phyloP scores from a whole-genome alignment of 2,329 filamentous ascomycete genomes.

The Pseudogymnoascus sp. region DNA sequence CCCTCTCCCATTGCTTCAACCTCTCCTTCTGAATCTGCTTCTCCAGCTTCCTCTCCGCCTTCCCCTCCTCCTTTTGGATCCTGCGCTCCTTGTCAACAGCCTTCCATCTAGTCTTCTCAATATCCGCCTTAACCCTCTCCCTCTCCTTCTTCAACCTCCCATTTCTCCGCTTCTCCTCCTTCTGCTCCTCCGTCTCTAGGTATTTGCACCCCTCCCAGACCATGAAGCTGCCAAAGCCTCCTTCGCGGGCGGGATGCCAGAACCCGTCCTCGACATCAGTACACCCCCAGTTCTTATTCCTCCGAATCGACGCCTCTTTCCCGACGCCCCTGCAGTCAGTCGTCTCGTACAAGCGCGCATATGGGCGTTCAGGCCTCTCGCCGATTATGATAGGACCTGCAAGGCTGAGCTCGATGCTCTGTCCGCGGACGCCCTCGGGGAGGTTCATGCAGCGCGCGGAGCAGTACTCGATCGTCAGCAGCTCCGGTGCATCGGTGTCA shows the following conservation, averaged over 20 bases:
- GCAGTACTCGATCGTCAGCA: not conserved
- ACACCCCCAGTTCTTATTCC: not conserved
- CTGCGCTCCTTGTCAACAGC: not conserved
- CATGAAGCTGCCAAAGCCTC: not conserved
- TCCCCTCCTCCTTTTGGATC: not conserved
- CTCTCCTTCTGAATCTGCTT: not conserved
- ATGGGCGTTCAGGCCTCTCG: not conserved
- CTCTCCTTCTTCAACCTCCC: not conserved
- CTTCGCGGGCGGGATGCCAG: not conserved
- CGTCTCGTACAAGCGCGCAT: not conserved
- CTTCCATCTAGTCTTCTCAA: not conserved
- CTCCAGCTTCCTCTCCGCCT: not conserved
- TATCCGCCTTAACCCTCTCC: not conserved
- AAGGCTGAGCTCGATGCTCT: not conserved
- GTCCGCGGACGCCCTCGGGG: not conserved
- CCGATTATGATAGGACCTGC: not conserved
- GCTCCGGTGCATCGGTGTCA: not conserved
- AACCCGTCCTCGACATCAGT: not conserved
- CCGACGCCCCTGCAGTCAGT: not conserved
- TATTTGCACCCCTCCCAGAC: not conserved
- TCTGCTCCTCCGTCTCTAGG: not conserved
- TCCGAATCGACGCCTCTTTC: not conserved
- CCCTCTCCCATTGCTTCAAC: not conserved
- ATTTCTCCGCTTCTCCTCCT: not conserved
- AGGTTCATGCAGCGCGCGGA: not conserved